phyloP scores from a whole-genome alignment of 148 eudicot species.

The Polygonum aviculare region DNA sequence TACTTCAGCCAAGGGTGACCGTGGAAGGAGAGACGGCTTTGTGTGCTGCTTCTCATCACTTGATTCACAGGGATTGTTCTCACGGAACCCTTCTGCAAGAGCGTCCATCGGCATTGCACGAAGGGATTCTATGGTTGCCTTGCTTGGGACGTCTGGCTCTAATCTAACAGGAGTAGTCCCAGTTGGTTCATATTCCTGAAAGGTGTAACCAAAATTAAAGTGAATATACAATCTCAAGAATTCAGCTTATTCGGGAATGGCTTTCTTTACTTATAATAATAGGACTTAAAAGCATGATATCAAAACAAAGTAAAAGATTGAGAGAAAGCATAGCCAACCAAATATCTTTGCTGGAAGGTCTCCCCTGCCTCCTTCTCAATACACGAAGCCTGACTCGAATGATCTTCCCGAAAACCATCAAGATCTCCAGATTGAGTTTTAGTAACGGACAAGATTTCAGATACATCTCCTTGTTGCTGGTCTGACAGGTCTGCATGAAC shows the following conservation, averaged over 20 bases:
- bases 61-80: slow-evolving; percentile 73
- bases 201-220: neutral
- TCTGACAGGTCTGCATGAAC: slow-evolving; percentile 43
- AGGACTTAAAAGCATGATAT: neutral
- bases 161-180: slow-evolving; percentile 67
- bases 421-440: slow-evolving; percentile 50
- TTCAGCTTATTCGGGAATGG: neutral
- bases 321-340: slow-evolving; percentile 33
- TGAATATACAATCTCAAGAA: neutral
- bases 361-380: slow-evolving; percentile 57
- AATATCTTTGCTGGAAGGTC: slow-evolving; percentile 68
- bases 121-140: slow-evolving; percentile 73
- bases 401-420: slow-evolving; percentile 48
- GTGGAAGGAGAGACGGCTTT: slow-evolving; percentile 62
- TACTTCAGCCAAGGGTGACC: slow-evolving; percentile 66
- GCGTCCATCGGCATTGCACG: slow-evolving; percentile 81
- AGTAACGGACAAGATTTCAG: slow-evolving; percentile 37
- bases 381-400: slow-evolving; percentile 43
- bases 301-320: neutral
- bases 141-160: slow-evolving; percentile 77
- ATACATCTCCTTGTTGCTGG: slow-evolving; percentile 44
- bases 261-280: neutral
- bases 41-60: slow-evolving; percentile 60
- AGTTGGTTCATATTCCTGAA: slow-evolving; percentile 84
- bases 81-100: slow-evolving; percentile 74